A percentile compares a stretch with the other conserved stretches of the same genome.
Evolutionary conservation across 169 alveolate genomes (phyloP).

Genomic region (Eimeria praecox): DNA sequence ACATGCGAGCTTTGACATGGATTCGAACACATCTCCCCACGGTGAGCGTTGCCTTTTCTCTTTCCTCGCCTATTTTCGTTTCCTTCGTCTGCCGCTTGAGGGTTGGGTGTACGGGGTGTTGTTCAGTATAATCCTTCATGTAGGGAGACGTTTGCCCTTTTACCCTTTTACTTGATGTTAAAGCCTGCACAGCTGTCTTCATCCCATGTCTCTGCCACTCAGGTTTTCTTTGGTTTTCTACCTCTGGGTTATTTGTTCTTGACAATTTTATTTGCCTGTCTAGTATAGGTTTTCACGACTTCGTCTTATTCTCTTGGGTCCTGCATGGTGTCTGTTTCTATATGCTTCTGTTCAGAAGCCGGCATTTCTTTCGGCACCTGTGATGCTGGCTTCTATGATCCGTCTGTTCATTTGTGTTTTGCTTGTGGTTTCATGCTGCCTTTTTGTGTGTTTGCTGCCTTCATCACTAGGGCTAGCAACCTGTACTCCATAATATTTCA

Average conservation of each 20-base stretch:
- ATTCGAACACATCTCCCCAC: not conserved
- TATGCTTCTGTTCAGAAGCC: not conserved
- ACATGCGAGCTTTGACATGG: not conserved
- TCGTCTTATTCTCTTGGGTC: not conserved
- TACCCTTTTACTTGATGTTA: too few species aligned
- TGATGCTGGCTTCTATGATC: not conserved
- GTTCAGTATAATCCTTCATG: too few species aligned
- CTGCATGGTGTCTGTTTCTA: not conserved
- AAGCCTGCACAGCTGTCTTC: too few species aligned
- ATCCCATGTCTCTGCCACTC: too few species aligned
- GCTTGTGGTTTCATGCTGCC: not conserved
- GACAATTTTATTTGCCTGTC: not conserved
- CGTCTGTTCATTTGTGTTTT: not conserved
- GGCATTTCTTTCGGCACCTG: not conserved
- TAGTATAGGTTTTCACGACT: not conserved
- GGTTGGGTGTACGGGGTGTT: too few species aligned
- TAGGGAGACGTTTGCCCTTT: too few species aligned
- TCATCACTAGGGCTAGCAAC: not conserved
- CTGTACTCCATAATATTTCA: not conserved
- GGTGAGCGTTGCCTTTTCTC: not conserved
- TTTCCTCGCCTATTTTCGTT: too few species aligned
- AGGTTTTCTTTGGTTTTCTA: too few species aligned
- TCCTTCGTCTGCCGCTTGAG: too few species aligned
- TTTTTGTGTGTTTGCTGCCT: not conserved
- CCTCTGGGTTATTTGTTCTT: too few species aligned